These are phyloP conservation scores for Mucor irregularis DNA, from an alignment of 371 early-diverging fungal genomes.

Conservation along the genomic window DNA sequence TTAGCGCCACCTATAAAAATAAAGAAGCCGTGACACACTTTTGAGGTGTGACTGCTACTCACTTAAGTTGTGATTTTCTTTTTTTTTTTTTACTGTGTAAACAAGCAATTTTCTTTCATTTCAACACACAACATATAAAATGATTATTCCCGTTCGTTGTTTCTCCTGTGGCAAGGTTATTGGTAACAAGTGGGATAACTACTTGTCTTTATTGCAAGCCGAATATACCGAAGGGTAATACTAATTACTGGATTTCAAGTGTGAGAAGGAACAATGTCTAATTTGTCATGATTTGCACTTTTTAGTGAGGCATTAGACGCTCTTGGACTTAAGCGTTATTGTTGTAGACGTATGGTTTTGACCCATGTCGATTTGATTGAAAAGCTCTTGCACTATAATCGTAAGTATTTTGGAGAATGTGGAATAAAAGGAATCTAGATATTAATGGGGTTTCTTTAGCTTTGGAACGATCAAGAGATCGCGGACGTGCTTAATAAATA, in stretches of 20 bases:
- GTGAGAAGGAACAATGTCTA: neutral
- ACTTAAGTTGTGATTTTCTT: no score
- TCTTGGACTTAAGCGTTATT: slow-evolving; percentile 95
- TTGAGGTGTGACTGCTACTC: no score
- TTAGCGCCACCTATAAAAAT: no score
- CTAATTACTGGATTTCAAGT: neutral
- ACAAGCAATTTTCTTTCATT: neutral
- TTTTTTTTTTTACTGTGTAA: neutral
- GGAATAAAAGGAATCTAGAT: neutral
- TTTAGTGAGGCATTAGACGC: slow-evolving; percentile 88
- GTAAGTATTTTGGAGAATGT: slow-evolving; percentile 49
- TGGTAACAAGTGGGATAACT: slow-evolving; percentile 97
- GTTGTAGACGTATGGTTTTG: slow-evolving; percentile 99
- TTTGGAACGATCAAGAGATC: slow-evolving; percentile 33
- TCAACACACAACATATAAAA: slow-evolving; percentile 36
- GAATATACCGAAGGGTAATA: slow-evolving; percentile 81
- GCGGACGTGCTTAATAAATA: slow-evolving; percentile 23
- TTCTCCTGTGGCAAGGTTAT: slow-evolving; percentile 99
- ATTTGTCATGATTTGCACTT: neutral
- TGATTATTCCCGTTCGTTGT: slow-evolving; percentile 97
- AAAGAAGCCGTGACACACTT: no score
- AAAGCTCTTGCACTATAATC: slow-evolving; percentile 95
- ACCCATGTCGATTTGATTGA: slow-evolving; percentile 99
- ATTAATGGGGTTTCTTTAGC: slow-evolving; percentile 5
- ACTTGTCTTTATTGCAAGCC: slow-evolving; percentile 79